Conservation (phyloP, 2,329 filamentous ascomycete species). For the Penicillium capsulatum region DNA sequence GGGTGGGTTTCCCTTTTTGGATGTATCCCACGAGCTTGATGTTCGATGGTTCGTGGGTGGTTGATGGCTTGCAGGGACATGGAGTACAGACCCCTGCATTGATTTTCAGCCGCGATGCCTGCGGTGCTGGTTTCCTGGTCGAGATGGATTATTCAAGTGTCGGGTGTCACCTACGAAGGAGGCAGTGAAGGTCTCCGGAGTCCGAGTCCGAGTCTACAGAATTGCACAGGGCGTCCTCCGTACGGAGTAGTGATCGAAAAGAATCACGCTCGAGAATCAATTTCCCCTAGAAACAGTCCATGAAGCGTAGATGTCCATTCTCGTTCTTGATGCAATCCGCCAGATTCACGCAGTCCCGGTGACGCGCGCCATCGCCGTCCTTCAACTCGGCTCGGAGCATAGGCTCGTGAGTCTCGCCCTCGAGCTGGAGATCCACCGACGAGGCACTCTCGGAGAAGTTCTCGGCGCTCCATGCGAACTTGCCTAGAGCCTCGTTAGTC, state of each 20-base stretch:
- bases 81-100: too few species aligned
- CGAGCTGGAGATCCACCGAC: constrained; percentile 13
- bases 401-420: constrained; percentile 15
- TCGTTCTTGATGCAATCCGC: constrained; percentile 22
- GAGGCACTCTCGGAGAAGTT: constrained; percentile 11
- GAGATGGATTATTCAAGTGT: too few species aligned
- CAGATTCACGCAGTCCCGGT: constrained; percentile 15
- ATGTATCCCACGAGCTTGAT: constrained; percentile 7
- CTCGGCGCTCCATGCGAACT: constrained; percentile 16
- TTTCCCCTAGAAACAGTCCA: constrained; percentile 24
- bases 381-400: constrained; percentile 15
- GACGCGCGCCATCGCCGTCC: constrained; percentile 10
- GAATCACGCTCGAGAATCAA: too few species aligned
- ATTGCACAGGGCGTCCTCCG: too few species aligned
- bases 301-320: constrained; percentile 17
- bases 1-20: constrained; percentile 10
- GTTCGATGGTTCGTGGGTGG: too few species aligned
- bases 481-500: constrained; percentile 7
- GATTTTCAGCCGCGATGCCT: too few species aligned
- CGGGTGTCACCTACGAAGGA: too few species aligned
- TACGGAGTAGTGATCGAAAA: too few species aligned
- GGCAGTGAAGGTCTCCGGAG: too few species aligned
- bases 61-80: too few species aligned
- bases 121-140: too few species aligned
- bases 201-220: too few species aligned